phyloP scores from a whole-genome alignment of 2,329 filamentous ascomycete genomes.

The Phyllosticta citrichinensis region DNA sequence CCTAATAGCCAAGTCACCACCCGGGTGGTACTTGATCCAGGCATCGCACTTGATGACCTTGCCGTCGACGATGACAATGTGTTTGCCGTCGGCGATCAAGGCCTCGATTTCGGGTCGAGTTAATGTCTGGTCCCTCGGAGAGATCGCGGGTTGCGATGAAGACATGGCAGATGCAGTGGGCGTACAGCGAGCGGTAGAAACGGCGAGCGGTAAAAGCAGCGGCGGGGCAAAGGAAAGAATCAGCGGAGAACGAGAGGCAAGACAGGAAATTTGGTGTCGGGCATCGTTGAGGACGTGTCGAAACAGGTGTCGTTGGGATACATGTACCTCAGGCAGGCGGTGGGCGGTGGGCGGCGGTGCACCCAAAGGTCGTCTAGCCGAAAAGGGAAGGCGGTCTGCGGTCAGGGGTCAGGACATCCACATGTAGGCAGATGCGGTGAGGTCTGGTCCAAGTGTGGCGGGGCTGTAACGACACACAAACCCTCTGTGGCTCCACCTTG shows the following conservation, averaged over 20 bases:
- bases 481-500: not conserved
- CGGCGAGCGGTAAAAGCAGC: not conserved
- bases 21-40: conserved; percentile 84
- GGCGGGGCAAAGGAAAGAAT: conserved; percentile 12
- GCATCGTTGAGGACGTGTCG: not conserved
- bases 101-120: conserved; percentile 62
- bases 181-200: not conserved
- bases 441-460: no score
- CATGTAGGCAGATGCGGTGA: not conserved
- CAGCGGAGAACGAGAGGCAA: conserved; percentile 19
- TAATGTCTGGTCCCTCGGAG: conserved; percentile 40
- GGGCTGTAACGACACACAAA: not conserved
- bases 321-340: no score
- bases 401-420: conserved; percentile 6
- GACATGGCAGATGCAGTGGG: conserved; percentile 18
- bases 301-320: not conserved
- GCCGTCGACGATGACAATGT: conserved; percentile 70
- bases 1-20: conserved; percentile 78
- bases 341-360: not conserved
- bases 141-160: conserved; percentile 13
- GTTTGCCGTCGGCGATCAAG: conserved; percentile 70
- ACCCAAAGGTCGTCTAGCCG: not conserved
- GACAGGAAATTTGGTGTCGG: conserved; percentile 12
- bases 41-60: conserved; percentile 79
- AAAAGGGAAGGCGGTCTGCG: not conserved